Conservation (phyloP, 2,329 filamentous ascomycete genomes). For the Elsinoe australis region DNA sequence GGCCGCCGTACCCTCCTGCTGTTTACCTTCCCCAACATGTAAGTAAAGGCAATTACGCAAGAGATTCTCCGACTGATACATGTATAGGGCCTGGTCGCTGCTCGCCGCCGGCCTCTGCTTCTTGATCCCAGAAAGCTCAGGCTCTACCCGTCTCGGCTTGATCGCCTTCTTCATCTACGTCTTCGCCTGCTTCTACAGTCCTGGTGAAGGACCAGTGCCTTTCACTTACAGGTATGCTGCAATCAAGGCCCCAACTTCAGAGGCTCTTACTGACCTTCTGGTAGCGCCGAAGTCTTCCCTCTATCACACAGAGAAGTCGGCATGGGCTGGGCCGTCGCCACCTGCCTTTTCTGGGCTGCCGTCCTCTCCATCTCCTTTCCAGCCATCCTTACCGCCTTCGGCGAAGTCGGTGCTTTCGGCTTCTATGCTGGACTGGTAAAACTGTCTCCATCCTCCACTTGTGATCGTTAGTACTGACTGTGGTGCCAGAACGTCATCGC, state of each 20-base stretch:
- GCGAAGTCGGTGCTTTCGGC: slow-evolving; percentile 49
- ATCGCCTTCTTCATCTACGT: slow-evolving; percentile 29
- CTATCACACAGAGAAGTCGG: slow-evolving; percentile 29
- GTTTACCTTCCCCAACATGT: slow-evolving; percentile 46
- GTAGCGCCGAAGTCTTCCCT: slow-evolving; percentile 32
- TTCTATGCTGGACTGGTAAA: slow-evolving; percentile 43
- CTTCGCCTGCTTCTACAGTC: slow-evolving; percentile 39
- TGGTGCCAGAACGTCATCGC: slow-evolving; percentile 51
- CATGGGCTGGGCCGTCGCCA: slow-evolving; percentile 30
- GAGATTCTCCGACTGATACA: no score
- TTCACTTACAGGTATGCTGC: slow-evolving; percentile 37
- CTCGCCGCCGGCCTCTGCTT: slow-evolving; percentile 46
- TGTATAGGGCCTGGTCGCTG: slow-evolving; percentile 34
- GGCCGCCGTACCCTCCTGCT: slow-evolving; percentile 39
- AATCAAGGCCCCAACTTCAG: no score
- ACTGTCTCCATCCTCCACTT: no score
- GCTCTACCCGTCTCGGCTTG: slow-evolving; percentile 24
- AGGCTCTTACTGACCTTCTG: no score
- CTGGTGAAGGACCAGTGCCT: slow-evolving; percentile 39
- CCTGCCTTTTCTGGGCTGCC: slow-evolving; percentile 42
- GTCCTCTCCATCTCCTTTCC: slow-evolving; percentile 47
- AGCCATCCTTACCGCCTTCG: slow-evolving; percentile 41
- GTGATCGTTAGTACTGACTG: neutral
- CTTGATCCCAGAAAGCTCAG: slow-evolving; percentile 19
- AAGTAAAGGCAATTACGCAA: no score